These are phyloP conservation scores for Aureobasidium vineae DNA, from an alignment of 2,329 filamentous ascomycete species.

Conservation along the genomic window DNA sequence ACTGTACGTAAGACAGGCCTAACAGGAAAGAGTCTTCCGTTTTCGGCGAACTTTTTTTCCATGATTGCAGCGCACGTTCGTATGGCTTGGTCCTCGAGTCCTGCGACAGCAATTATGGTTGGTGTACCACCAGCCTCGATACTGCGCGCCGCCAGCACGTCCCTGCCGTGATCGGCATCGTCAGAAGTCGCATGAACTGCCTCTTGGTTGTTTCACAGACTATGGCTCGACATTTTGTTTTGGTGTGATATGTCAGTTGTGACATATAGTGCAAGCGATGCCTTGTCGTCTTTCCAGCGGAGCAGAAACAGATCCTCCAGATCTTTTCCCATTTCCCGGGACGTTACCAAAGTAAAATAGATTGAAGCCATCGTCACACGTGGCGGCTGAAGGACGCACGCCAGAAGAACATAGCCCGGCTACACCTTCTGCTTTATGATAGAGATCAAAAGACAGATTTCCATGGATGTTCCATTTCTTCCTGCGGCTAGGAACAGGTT, in stretches of 20 bases:
- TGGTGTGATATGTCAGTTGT: background rate
- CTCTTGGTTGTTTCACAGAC: conserved; percentile 1
- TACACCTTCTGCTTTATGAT: background rate
- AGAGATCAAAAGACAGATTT: background rate
- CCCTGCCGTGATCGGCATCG: conserved; percentile 9
- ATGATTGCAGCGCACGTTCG: conserved; percentile 5
- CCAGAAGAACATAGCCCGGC: background rate
- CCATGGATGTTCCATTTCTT: background rate
- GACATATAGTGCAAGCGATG: background rate
- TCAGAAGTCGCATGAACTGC: background rate
- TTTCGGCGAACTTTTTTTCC: background rate
- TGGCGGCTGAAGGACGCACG: background rate
- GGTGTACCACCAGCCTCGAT: conserved; percentile 10
- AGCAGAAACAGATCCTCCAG: background rate
- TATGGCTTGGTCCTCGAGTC: background rate
- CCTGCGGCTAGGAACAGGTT: background rate
- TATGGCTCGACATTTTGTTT: background rate
- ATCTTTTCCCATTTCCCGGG: conserved; percentile 17
- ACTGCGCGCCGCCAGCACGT: conserved; percentile 2
- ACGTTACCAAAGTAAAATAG: conserved; percentile 6
- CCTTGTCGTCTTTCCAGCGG: background rate
- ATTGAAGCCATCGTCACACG: conserved; percentile 16
- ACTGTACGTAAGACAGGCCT: background rate
- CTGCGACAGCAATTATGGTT: conserved; percentile 11
- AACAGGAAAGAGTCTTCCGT: background rate